Base-by-base conservation (phyloP, 257 asterid genomes). In the Rauvolfia tetraphylla region DNA sequence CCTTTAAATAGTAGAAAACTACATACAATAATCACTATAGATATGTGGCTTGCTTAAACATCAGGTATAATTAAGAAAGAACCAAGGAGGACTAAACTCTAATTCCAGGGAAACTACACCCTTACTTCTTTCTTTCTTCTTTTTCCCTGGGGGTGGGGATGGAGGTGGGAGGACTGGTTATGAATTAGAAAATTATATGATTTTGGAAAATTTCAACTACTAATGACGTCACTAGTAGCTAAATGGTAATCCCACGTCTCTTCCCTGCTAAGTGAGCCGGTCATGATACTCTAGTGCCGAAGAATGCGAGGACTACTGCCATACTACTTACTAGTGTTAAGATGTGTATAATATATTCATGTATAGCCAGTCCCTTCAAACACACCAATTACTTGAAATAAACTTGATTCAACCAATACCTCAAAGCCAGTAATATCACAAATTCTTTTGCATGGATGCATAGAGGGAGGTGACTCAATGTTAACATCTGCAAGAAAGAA, bases 401-500 rank as follows among this genome's bases (percentile, higher is more conserved):
- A 1, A 29, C 44, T 25, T 34, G 27, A 15, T 51, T 46, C 51
- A n/a, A 48, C 62, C 20, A 54, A 61, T 81, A 92, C 98, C 98
- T 92, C 95, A 71, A 84, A 89, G 83, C 98, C 98, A 34, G 98
- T 92, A 53, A 95, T 73, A 85, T 95, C 98, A 76, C 98, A 95
- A 72, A 95, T 91, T 85, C 92, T 84, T 87, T 83, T 92, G 88
- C 90, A 86, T 0, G 97, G 98, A 80, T 79, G 97, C 86, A 83
- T 83, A 10, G 97, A 88, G 51, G 98, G 97, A 20, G 98, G 97
- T 9, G 98, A 79, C 59, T 89, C 97, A 33, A 92, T 87, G 89
- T 87, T 90, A 67, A 90, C 95, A 85, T 94, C 97, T 85, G 81
- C 54, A 69, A 33, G 13, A 31, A 77, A 72, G 38, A 58, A 42